phyloP scores from a whole-genome alignment of 2,329 filamentous ascomycete genomes.

The Leptographium flavum region DNA sequence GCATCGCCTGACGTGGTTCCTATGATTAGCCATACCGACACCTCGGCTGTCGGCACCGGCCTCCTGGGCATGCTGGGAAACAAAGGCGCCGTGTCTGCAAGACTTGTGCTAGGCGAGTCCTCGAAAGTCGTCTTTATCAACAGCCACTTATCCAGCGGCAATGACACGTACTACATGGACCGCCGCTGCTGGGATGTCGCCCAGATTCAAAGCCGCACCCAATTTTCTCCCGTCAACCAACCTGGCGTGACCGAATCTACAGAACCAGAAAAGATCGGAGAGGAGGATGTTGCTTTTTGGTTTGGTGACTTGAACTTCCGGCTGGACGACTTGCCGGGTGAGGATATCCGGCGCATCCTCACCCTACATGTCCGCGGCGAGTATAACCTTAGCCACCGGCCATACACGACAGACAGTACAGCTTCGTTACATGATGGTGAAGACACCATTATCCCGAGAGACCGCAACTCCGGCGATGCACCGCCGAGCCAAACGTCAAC shows the following conservation, averaged over 20 bases:
- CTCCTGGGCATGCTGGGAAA: conserved; percentile 90
- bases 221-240: conserved; percentile 57
- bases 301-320: conserved; percentile 94
- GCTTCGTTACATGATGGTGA: conserved; percentile 30
- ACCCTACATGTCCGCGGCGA: conserved; percentile 71
- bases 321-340: conserved; percentile 72
- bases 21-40: conserved; percentile 69
- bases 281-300: conserved; percentile 93
- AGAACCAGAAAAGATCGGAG: conserved; percentile 57
- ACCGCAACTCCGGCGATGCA: conserved; percentile 29
- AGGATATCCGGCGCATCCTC: conserved; percentile 75
- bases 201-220: conserved; percentile 62
- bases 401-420: conserved; percentile 13
- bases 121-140: conserved; percentile 85
- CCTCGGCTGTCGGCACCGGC: conserved; percentile 73
- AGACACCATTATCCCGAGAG: conserved; percentile 32
- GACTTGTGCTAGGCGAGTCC: conserved; percentile 77
- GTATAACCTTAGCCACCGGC: conserved; percentile 42
- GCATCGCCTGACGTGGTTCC: conserved; percentile 63
- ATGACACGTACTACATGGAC: conserved; percentile 62
- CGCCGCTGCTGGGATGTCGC: conserved; percentile 79
- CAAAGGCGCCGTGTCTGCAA: conserved; percentile 75
- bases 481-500: conserved; percentile 4
- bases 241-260: conserved; percentile 47
- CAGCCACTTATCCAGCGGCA: conserved; percentile 77